Evolutionary conservation across 2,329 filamentous ascomycete genomes (phyloP), one percentile per base, ranked within the genome.

Genomic region (Lachnellula occidentalis): DNA sequence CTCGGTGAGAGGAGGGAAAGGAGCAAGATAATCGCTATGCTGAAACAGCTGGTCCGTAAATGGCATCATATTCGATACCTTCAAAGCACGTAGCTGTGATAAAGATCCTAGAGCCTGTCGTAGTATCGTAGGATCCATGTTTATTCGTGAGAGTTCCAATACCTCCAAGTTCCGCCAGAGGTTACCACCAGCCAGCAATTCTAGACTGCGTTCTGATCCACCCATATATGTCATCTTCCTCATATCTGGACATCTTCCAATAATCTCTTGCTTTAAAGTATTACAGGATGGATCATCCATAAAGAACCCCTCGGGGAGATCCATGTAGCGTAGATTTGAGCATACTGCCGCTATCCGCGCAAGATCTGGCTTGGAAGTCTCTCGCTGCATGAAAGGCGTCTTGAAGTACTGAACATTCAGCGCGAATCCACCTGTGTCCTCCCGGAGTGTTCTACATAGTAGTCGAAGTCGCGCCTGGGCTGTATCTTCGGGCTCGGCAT

Each of bases 361-460:
- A 48, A 96, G 80, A 59, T 92, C 88, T 51, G 88, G 81, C 69
- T 94, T 90, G 69, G 82, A 88, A 1, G 88, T 88, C 74, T 96
- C 67, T 45, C 92, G 85, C 51, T 92, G 86, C 92, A 96, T 96
- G 71, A 96, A 96, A 6, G 92, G 90, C 56, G 90, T 85, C 75
- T 96, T 95, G 66, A 97, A 77, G 64, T 86, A 91, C 66, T 86
- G 75, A 5, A 96, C 89, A 42, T 83, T 76, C 53, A 80, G 76
- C 34, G 86, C 90, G 45, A 95, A 74, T 24, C 79, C 74, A 8
- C 78, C 70, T 47, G 74, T 81, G 58, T 91, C 86, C 48, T 92
- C 88, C 59, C 91, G 84, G 48, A 96, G 82, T 1, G 91, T 90
- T 58, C 90, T 83, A 68, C 87, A 88, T 46, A 97, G 80, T 53